Percentiles rank a stretch among this genome's conserved stretches.
Evolutionary conservation across 2,329 filamentous ascomycete species (phyloP).

Genomic region (Colletotrichum tropicicola): DNA sequence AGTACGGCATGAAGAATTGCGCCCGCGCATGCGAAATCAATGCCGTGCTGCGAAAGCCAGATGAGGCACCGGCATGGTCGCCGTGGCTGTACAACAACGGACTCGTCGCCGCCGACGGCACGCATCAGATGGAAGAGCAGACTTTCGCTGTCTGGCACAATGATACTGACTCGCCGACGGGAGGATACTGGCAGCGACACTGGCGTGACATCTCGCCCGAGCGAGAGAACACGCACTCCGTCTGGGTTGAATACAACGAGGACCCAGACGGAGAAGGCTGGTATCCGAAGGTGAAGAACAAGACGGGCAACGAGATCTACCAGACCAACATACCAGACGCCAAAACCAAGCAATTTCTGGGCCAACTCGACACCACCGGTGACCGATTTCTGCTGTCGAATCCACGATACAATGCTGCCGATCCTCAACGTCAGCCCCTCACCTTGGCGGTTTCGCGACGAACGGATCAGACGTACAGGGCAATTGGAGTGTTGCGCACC

Average conservation of each 20-base stretch:
- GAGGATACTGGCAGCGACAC: slow-evolving; percentile 36
- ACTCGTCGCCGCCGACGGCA: slow-evolving; percentile 30
- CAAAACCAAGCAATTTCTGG: slow-evolving; percentile 35
- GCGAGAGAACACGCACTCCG: slow-evolving; percentile 31
- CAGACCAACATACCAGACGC: slow-evolving; percentile 35
- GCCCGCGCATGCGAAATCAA: slow-evolving; percentile 31
- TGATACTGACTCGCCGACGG: slow-evolving; percentile 29
- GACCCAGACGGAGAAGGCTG: slow-evolving; percentile 29
- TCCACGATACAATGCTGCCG: slow-evolving; percentile 30
- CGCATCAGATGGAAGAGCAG: slow-evolving; percentile 35
- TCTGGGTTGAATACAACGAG: slow-evolving; percentile 36
- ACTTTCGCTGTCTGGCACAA: slow-evolving; percentile 35
- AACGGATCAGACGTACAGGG: slow-evolving; percentile 15
- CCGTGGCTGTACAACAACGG: slow-evolving; percentile 34
- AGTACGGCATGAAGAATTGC: slow-evolving; percentile 34
- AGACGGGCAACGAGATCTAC: slow-evolving; percentile 33
- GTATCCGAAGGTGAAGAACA: slow-evolving; percentile 32
- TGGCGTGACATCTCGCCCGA: slow-evolving; percentile 36
- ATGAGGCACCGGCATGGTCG: slow-evolving; percentile 32
- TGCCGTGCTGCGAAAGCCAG: slow-evolving; percentile 15
- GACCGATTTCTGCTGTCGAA: slow-evolving; percentile 32
- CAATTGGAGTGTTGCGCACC: slow-evolving; percentile 34
- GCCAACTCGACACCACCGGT: slow-evolving; percentile 16
- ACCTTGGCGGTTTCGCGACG: slow-evolving; percentile 32
- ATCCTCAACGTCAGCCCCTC: slow-evolving; percentile 31